Evolutionary conservation across 768 basidiomycete species (phyloP).

Genomic region (Dentipellis fragilis): DNA sequence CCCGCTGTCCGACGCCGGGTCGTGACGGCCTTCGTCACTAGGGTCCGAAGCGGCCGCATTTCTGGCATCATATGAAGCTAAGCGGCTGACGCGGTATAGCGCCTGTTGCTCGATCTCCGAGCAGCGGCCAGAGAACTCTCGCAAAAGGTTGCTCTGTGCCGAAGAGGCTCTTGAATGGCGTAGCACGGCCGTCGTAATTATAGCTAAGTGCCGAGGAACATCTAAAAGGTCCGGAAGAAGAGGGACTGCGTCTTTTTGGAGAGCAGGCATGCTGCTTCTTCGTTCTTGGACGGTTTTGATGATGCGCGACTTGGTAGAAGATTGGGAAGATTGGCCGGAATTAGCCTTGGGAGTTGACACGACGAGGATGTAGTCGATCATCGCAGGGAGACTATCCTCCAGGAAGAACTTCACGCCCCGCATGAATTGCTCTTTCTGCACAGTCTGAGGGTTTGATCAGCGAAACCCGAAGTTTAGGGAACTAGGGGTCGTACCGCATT

Average conservation of each 20-base stretch:
- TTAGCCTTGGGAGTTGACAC: slow-evolving; percentile 47
- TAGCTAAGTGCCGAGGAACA: slow-evolving; percentile 67
- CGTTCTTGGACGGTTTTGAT: slow-evolving; percentile 51
- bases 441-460: slow-evolving; percentile 28
- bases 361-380: slow-evolving; percentile 70
- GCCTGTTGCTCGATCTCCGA: slow-evolving; percentile 65
- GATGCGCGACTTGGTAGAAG: slow-evolving; percentile 25
- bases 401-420: slow-evolving; percentile 67
- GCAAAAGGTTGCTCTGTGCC: slow-evolving; percentile 30
- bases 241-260: slow-evolving; percentile 65
- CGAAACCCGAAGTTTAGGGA: no score
- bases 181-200: slow-evolving; percentile 66
- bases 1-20: no score
- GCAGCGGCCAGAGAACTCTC: slow-evolving; percentile 51
- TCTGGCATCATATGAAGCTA: slow-evolving; percentile 14
- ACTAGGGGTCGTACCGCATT: slow-evolving; percentile 42
- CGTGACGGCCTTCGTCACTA: no score
- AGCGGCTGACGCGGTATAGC: slow-evolving; percentile 52
- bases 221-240: slow-evolving; percentile 68
- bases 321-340: slow-evolving; percentile 14
- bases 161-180: slow-evolving; percentile 33
- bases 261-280: slow-evolving; percentile 38
- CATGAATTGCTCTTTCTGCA: slow-evolving; percentile 79
- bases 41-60: no score
- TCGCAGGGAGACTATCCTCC: slow-evolving; percentile 47